phyloP scores from a whole-genome alignment of 2,329 filamentous ascomycete genomes.

The Graphium sp. region DNA sequence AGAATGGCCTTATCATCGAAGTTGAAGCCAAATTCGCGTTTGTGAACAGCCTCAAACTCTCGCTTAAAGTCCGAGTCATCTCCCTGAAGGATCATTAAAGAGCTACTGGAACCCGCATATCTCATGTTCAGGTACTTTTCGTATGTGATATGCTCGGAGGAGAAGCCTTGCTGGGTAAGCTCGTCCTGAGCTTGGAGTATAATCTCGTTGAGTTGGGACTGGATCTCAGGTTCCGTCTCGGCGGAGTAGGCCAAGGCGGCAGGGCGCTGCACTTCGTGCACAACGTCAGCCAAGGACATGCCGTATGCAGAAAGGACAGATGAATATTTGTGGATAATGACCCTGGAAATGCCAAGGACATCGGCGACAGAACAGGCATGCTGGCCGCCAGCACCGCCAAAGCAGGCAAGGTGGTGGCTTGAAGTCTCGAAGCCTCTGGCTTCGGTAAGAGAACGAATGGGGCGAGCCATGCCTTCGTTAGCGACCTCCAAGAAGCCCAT shows the following conservation, averaged over 20 bases:
- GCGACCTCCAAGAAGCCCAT: conserved; percentile 19
- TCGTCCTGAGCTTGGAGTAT: neutral
- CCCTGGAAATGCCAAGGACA: conserved; percentile 22
- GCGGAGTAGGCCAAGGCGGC: conserved; percentile 11
- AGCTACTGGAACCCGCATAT: conserved; percentile 11
- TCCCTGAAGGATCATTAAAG: conserved; percentile 18
- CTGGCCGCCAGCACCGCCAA: conserved; percentile 13
- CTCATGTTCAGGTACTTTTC: conserved; percentile 25
- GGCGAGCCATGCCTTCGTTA: conserved; percentile 17
- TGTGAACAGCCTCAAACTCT: conserved; percentile 53
- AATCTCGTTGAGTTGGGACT: conserved; percentile 22
- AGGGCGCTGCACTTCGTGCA: conserved; percentile 21
- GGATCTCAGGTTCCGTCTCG: conserved; percentile 6
- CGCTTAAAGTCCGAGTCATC: conserved; percentile 38
- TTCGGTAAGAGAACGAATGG: conserved; percentile 17
- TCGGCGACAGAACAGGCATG: conserved; percentile 24
- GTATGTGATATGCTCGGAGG: conserved; percentile 20
- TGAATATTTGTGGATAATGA: conserved; percentile 25
- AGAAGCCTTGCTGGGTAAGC: conserved; percentile 20
- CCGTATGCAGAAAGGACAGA: conserved; percentile 28
- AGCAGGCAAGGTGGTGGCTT: conserved; percentile 17
- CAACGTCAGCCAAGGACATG: conserved; percentile 25
- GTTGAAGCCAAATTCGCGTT: conserved; percentile 61
- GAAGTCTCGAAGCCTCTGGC: conserved; percentile 17
- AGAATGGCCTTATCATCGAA: conserved; percentile 20